Percentiles rank a stretch among this genome's conserved stretches.
Conservation (phyloP, 1,139 yeast genomes). For the Blastobotrys persicus region DNA sequence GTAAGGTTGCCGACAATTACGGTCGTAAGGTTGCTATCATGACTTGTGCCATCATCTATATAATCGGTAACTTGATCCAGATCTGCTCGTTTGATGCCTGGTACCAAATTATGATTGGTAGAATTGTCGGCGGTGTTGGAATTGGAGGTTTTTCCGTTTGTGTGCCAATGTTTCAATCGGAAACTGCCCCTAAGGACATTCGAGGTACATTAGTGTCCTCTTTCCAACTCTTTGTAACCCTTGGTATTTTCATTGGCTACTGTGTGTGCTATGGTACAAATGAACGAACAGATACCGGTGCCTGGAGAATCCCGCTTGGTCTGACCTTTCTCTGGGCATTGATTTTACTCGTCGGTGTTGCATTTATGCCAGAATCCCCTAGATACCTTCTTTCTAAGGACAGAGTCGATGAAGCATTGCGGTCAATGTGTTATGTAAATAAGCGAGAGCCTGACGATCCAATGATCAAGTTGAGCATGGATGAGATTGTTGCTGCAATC, state of each 20-base stretch:
- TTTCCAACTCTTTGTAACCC: conserved; percentile 65
- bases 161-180: conserved; percentile 67
- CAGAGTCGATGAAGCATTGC: conserved; percentile 56
- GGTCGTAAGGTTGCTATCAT: conserved; percentile 55
- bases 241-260: conserved; percentile 68
- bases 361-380: conserved; percentile 76
- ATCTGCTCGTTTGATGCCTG: conserved; percentile 44
- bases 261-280: conserved; percentile 66
- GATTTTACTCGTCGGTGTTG: conserved; percentile 51
- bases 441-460: conserved; percentile 60
- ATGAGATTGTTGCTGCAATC: conserved; percentile 59
- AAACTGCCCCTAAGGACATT: conserved; percentile 64
- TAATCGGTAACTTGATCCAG: conserved; percentile 52
- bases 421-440: conserved; percentile 60
- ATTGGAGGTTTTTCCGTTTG: conserved; percentile 67
- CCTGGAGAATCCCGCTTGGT: conserved; percentile 63
- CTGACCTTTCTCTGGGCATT: conserved; percentile 47
- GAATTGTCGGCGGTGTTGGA: conserved; percentile 57
- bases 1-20: conserved; percentile 47
- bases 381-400: conserved; percentile 60
- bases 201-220: conserved; percentile 69
- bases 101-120: conserved; percentile 44
- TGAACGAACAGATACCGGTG: conserved; percentile 48
- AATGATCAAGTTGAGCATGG: conserved; percentile 56
- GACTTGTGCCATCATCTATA: conserved; percentile 46